Evolutionary conservation across 306 rosid species (phyloP).

Genomic region (Gynostemma pentaphyllum): DNA sequence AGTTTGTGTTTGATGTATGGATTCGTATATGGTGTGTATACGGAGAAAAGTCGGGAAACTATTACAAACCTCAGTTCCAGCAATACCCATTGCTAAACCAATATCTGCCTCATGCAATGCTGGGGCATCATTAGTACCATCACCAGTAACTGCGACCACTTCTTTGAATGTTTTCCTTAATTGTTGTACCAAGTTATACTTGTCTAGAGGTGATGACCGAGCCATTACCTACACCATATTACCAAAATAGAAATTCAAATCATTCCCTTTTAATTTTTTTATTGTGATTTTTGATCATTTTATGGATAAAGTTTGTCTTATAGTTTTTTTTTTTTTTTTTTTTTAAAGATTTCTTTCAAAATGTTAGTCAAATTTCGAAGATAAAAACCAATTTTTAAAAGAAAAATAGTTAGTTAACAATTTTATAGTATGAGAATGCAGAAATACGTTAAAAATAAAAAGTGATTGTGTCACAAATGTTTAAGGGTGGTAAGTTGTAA

Average conservation of each 20-base stretch:
- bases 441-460: no score
- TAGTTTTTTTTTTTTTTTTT: no score
- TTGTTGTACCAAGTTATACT: constrained; percentile 64
- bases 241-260: neutral
- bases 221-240: constrained; percentile 71
- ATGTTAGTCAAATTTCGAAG: no score
- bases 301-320: no score
- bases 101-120: constrained; percentile 89
- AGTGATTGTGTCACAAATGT: no score
- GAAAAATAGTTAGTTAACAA: no score
- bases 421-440: no score
- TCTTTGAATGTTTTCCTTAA: constrained; percentile 47
- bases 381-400: no score
- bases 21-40: neutral
- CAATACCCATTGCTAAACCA: constrained; percentile 92
- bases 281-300: neutral
- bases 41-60: no score
- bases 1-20: no score
- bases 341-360: no score
- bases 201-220: constrained; percentile 77
- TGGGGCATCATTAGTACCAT: constrained; percentile 93
- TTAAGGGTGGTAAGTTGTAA: no score
- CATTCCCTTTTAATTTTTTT: neutral
- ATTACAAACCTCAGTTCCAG: constrained; percentile 97
- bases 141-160: constrained; percentile 95